Evolutionary conservation across 208 protist species (phyloP), one percentile per base, ranked within the genome.

Genomic region (Naegleria fowleri): DNA sequence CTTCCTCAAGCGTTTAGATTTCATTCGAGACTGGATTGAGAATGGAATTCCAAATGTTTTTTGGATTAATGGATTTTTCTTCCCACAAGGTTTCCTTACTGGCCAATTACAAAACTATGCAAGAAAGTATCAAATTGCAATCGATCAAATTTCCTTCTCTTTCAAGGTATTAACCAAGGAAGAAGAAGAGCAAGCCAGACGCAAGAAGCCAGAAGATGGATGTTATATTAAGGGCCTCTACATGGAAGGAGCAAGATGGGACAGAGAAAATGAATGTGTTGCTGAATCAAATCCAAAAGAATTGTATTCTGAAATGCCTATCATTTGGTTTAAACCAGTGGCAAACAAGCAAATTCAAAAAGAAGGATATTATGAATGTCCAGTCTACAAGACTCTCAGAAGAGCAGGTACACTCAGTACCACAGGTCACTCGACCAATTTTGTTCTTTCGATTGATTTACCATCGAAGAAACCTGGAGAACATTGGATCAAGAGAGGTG

Each of bases 391-490:
- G 94, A 99, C 98, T 39, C 93, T 98, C 5, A 94, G 94, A 16
- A 95, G 98, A 83, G 97, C 97, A 41, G 98, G 98, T 91, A 98
- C 96, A 39, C 93, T 99, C 33, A 98, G 96, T 91, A 99, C 98
- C 0, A 99, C 98, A 22, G 98, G 98, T 1, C 98, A 99, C 93
- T 99, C 97, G 11, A 99, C 98, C 76, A 99, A 99, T 94, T 99
- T 97, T 93, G 97, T 99, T 5, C 93, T 99, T 19, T 95, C 96
- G 7, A 94, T 97, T 25, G 96, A 99, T 92, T 92, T 99, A n/a
- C 98, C 98, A 16, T 93, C 94, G 15, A 94, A 79, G 58, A 36
- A 84, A 88, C 25, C 39, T 92, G 48, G 93, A 90, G 84, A 86
- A 38, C 40, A 79, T 59, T 88, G 90, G 94, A 92, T 97, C 79